phyloP scores from a whole-genome alignment of 768 basidiomycete genomes.

The Suillus occidentalis region DNA sequence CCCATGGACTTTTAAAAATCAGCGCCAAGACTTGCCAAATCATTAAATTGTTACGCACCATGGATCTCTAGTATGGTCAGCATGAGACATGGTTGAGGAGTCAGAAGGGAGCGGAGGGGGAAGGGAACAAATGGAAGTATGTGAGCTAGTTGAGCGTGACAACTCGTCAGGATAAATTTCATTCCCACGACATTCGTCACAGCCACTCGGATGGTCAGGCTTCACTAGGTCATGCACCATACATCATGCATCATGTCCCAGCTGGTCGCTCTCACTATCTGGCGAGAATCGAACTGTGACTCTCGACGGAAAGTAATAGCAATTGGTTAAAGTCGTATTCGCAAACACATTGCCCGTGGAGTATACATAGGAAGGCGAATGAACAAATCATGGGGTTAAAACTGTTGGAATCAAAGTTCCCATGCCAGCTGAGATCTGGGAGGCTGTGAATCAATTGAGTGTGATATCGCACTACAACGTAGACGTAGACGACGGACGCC shows the following conservation, averaged over 20 bases:
- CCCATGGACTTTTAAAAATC: constrained; percentile 76
- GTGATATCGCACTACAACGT: not conserved
- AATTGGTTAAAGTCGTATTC: not conserved
- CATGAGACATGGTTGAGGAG: constrained; percentile 65
- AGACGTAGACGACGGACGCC: not conserved
- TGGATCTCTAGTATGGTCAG: constrained; percentile 92
- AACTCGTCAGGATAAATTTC: constrained; percentile 1
- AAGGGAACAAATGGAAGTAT: not conserved
- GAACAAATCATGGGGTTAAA: not conserved
- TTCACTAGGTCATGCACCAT: too few relatives aligned
- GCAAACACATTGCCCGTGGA: not conserved
- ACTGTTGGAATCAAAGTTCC: not conserved
- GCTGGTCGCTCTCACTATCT: not conserved
- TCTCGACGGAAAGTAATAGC: not conserved
- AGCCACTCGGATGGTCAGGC: not conserved
- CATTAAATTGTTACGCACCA: constrained; percentile 51
- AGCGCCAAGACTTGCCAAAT: not conserved
- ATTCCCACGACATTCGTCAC: constrained; percentile 3
- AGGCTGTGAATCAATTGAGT: not conserved
- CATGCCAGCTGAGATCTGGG: not conserved
- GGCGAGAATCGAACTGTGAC: not conserved
- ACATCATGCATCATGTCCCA: too few relatives aligned
- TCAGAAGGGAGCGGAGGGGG: constrained; percentile 10
- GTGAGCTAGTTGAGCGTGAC: not conserved
- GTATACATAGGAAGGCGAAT: not conserved